Base-by-base conservation (phyloP, 768 basidiomycete genomes). In the Atractiella rhizophila region DNA sequence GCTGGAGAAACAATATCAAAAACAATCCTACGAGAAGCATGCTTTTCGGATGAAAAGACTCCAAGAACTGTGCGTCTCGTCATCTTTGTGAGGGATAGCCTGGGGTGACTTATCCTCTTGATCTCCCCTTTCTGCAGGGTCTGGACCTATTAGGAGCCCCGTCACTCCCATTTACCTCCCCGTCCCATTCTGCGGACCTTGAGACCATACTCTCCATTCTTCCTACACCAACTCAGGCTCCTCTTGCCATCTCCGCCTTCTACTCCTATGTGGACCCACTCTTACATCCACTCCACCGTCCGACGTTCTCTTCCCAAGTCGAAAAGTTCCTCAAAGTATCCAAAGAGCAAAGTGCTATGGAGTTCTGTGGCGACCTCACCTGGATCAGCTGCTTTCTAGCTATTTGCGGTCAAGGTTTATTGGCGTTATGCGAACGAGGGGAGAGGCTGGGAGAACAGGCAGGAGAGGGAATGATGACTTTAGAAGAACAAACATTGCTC, bases 351-450 rank as follows among this genome's bases (percentile, higher is more conserved):
- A n/a, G n/a, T n/a, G n/a, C n/a, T n/a, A 47, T 44, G 25, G 48
- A 47, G 20, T 21, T 20, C 20, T 23, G 39, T 0, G 42, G 47
- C 1, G 50, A 49, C 13, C 45, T 43, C 13, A 28, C 23, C 11
- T 48, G 47, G 49, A 37, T 50, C n/a, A 42, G 44, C 15, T 35
- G 37, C 2, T 50, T 42, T 33, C 30, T 50, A 2, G 20, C 35
- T 2, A 36, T 33, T 1, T 45, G 43, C 31, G 38, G 29, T 0
- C 11, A 24, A 11, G 49, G 49, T 2, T 28, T 47, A 3, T 10
- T 36, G 9, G 46, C 35, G 3, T 25, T 37, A n/a, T 19, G 28
- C 3, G 39, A 38, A 21, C n/a, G n/a, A n/a, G n/a, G n/a, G n/a
- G n/a, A n/a, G n/a, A n/a, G n/a, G n/a, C n/a, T n/a, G n/a, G 26